A percentile compares a stretch with the other conserved stretches of the same genome.
Evolutionary conservation across 139 green algal genomes (phyloP).

Genomic region (Ettlia oleoabundans): DNA sequence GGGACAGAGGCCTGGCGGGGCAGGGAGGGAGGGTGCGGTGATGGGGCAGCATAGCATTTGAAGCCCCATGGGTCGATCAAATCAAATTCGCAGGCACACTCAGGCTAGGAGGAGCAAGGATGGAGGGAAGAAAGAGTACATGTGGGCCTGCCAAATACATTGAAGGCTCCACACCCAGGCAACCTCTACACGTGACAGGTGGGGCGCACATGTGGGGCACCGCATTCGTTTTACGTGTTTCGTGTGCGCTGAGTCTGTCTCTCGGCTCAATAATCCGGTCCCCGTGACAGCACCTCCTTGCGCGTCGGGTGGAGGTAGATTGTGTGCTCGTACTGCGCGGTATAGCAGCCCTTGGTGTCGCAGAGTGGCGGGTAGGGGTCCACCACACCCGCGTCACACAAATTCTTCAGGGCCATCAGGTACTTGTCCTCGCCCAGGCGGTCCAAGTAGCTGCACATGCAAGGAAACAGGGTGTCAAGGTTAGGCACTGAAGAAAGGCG

Average conservation of each 20-base stretch:
- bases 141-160: no score
- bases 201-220: no score
- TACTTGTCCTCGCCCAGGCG: conserved; percentile 98
- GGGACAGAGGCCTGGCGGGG: no score
- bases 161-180: no score
- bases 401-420: conserved; percentile 98
- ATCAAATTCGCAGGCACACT: no score
- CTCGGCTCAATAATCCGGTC: conserved; percentile 88
- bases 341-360: conserved; percentile 93
- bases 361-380: conserved; percentile 96
- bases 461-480: neutral
- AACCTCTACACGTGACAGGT: no score
- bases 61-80: no score
- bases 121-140: no score
- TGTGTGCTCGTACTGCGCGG: conserved; percentile 98
- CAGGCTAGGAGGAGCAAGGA: no score
- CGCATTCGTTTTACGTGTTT: no score
- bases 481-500: neutral
- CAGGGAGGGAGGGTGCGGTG: no score
- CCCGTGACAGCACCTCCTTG: conserved; percentile 96
- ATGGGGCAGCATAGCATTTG: no score
- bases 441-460: conserved; percentile 83
- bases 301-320: conserved; percentile 92
- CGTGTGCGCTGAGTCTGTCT: neutral
- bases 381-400: conserved; percentile 92